Conservation (phyloP, 257 asterid species). For the Solanum microdontum region DNA sequence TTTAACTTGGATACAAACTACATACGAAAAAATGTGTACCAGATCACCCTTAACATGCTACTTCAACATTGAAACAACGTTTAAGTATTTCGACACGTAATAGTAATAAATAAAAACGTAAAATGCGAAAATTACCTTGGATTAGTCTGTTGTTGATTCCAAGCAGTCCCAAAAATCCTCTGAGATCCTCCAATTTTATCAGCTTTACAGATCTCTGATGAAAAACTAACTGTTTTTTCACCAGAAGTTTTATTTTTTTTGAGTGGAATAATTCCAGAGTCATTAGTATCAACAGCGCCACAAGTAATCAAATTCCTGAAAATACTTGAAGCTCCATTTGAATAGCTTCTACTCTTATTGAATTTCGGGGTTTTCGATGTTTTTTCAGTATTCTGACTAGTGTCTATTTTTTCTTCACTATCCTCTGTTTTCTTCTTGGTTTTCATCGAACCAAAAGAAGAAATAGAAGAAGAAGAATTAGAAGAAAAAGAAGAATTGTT, state of each 20-base stretch:
- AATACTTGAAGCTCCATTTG: constrained; percentile 31
- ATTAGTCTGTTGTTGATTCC: constrained; percentile 33
- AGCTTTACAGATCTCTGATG: constrained; percentile 25
- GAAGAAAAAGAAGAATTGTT: constrained; percentile 6
- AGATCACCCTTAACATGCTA: neutral
- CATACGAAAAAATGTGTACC: neutral
- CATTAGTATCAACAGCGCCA: constrained; percentile 55
- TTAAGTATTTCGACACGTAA: neutral
- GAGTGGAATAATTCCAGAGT: constrained; percentile 32
- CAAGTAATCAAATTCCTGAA: constrained; percentile 58
- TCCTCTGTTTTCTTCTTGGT: constrained; percentile 24
- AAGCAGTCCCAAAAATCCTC: constrained; percentile 45
- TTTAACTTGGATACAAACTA: too few relatives aligned
- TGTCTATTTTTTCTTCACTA: constrained; percentile 4
- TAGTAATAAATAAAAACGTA: neutral
- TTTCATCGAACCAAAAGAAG: neutral
- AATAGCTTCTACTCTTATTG: constrained; percentile 30
- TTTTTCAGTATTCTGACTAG: neutral
- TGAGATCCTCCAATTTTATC: constrained; percentile 58
- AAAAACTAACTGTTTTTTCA: neutral
- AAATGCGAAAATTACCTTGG: constrained; percentile 22
- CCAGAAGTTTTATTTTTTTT: constrained; percentile 3
- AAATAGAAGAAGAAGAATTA: neutral
- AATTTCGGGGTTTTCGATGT: neutral
- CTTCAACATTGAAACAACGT: neutral